These are phyloP conservation scores for Eimeria maxima DNA, from an alignment of 169 alveolate species.

Conservation along the genomic window DNA sequence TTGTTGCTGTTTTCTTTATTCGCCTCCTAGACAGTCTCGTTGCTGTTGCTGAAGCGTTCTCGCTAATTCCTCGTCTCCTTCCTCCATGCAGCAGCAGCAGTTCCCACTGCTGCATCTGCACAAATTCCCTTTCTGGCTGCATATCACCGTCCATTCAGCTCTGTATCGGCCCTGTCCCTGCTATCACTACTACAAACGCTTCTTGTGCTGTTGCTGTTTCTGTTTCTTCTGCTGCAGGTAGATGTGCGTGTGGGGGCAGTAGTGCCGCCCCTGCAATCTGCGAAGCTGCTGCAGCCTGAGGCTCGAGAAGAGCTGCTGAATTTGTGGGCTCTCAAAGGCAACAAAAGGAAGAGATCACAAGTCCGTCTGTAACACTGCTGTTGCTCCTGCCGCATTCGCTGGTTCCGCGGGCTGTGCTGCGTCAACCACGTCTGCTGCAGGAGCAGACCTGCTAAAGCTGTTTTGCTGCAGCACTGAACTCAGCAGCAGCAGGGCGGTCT, in stretches of 20 bases:
- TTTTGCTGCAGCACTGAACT: too few species aligned
- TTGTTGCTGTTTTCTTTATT: not conserved
- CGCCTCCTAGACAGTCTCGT: too few species aligned
- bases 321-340: slow-evolving; percentile 58
- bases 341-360: slow-evolving; percentile 29
- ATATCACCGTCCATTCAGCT: too few species aligned
- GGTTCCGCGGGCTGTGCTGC: not conserved
- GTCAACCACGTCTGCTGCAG: not conserved
- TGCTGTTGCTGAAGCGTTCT: too few species aligned
- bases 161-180: not conserved
- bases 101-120: not conserved
- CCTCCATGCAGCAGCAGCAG: not conserved
- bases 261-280: slow-evolving; percentile 88
- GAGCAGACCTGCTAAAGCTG: not conserved
- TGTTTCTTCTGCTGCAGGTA: slow-evolving; percentile 74
- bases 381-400: too few species aligned
- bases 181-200: not conserved
- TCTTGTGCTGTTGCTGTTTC: not conserved
- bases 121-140: too few species aligned
- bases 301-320: slow-evolving; percentile 60
- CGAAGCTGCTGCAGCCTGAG: slow-evolving; percentile 46
- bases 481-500: not conserved
- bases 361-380: not conserved
- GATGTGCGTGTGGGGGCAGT: slow-evolving; percentile 91
- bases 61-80: not conserved